Evolutionary conservation across 495 filamentous ascomycete species (phyloP).

Genomic region (Talaromyces trachyspermus): DNA sequence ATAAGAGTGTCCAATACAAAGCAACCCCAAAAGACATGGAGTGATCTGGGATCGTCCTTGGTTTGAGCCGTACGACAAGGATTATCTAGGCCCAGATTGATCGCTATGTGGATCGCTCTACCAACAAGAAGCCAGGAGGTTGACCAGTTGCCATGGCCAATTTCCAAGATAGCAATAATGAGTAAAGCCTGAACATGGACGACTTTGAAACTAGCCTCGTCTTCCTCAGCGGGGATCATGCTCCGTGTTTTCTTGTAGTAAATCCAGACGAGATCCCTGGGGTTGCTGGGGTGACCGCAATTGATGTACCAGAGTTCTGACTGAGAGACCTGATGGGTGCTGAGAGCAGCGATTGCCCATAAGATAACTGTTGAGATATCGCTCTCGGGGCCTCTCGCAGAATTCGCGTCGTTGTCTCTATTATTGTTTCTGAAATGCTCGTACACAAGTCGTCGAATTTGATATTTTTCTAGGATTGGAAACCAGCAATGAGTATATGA

Average conservation of each 20-base stretch:
- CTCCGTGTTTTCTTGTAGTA: slow-evolving; percentile 44
- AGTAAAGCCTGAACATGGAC: slow-evolving; percentile 59
- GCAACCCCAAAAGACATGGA: slow-evolving; percentile 52
- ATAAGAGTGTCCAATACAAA: slow-evolving; percentile 59
- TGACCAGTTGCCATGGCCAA: slow-evolving; percentile 44
- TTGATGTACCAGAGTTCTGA: background rate
- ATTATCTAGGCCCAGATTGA: slow-evolving; percentile 36
- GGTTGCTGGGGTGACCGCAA: slow-evolving; percentile 9
- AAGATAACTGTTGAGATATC: slow-evolving; percentile 27
- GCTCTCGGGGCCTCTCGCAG: background rate
- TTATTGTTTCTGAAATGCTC: slow-evolving; percentile 29
- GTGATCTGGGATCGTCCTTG: slow-evolving; percentile 26
- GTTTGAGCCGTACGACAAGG: slow-evolving; percentile 12
- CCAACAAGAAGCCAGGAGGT: slow-evolving; percentile 56
- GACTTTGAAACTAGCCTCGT: slow-evolving; percentile 32
- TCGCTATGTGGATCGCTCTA: slow-evolving; percentile 48
- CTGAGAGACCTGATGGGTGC: slow-evolving; percentile 19
- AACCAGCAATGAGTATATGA: slow-evolving; percentile 70
- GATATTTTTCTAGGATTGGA: slow-evolving; percentile 64
- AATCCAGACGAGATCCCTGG: slow-evolving; percentile 25
- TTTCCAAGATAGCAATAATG: slow-evolving; percentile 50
- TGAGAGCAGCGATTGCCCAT: slow-evolving; percentile 52
- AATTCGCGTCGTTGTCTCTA: background rate
- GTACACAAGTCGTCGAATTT: slow-evolving; percentile 45
- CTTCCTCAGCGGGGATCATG: slow-evolving; percentile 50